phyloP scores from a whole-genome alignment of 306 rosid genomes.

The Senna siamea region DNA sequence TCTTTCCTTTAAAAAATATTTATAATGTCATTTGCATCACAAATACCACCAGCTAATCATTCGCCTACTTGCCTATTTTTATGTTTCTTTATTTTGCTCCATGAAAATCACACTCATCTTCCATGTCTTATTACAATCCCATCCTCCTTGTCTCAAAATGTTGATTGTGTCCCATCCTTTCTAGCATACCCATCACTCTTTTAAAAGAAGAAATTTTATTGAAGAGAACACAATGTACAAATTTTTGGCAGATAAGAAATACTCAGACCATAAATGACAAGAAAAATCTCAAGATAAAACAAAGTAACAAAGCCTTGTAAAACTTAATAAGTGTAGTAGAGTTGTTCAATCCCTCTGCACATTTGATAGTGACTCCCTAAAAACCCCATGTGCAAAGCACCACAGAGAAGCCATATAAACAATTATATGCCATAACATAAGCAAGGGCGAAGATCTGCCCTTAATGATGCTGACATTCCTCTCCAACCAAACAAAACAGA shows the following conservation, averaged over 20 bases:
- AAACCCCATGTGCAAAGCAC: not conserved
- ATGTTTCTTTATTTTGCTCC: not conserved
- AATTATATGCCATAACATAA: not conserved
- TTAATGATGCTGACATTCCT: not conserved
- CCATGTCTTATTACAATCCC: not conserved
- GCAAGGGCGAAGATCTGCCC: too few relatives aligned
- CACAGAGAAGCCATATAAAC: not conserved
- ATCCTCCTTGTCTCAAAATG: too few relatives aligned
- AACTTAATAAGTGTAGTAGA: not conserved
- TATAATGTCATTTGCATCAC: not conserved
- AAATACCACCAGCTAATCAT: not conserved
- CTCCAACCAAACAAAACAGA: not conserved
- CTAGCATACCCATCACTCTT: not conserved
- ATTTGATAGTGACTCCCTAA: not conserved
- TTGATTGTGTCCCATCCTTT: too few relatives aligned
- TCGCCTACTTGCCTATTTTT: not conserved
- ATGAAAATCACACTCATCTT: not conserved
- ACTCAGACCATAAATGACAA: not conserved
- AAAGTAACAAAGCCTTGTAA: not conserved
- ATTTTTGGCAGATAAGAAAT: not conserved
- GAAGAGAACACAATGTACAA: not conserved
- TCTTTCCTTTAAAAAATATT: not conserved
- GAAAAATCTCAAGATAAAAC: not conserved
- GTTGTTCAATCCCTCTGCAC: not conserved
- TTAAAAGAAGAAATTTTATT: not conserved